These are phyloP conservation scores for Rhodosporidiobolus sp. DNA, from an alignment of 768 basidiomycete genomes.

Conservation along the genomic window DNA sequence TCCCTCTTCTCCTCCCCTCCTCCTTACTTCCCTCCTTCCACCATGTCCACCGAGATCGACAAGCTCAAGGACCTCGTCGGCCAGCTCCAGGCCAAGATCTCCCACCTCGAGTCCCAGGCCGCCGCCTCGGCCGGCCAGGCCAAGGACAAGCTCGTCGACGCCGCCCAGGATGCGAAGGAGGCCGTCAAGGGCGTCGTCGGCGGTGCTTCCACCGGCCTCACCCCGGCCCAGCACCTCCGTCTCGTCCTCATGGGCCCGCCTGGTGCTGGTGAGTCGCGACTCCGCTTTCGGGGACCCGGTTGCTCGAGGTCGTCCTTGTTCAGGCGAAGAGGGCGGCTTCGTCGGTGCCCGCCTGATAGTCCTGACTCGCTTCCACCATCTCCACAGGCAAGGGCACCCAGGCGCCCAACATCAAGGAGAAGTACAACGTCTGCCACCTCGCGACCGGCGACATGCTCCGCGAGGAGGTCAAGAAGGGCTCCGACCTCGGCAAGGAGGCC, in stretches of 20 bases:
- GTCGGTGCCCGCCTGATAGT: too few species aligned
- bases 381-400: slow-evolving; percentile 92
- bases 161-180: slow-evolving; percentile 41
- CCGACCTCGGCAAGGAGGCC: slow-evolving; percentile 79
- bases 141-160: slow-evolving; percentile 34
- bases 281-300: too few species aligned
- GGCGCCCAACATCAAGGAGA: slow-evolving; percentile 83
- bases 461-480: slow-evolving; percentile 83
- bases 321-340: too few species aligned
- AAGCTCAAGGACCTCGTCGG: slow-evolving; percentile 89
- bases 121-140: slow-evolving; percentile 15
- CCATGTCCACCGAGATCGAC: slow-evolving; percentile 59
- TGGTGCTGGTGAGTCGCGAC: slow-evolving; percentile 84
- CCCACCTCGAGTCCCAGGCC: slow-evolving; percentile 66
- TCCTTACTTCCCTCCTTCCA: too few species aligned
- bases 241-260: slow-evolving; percentile 95
- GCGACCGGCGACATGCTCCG: slow-evolving; percentile 99
- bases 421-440: slow-evolving; percentile 95
- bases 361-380: background rate
- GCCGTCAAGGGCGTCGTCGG: slow-evolving; percentile 27
- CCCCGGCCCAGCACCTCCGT: slow-evolving; percentile 64
- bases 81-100: slow-evolving; percentile 88
- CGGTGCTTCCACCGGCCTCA: slow-evolving; percentile 52
- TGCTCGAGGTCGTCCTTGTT: too few species aligned
- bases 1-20: background rate